phyloP scores from a whole-genome alignment of 768 basidiomycete genomes.

The Gymnopilus junonius region DNA sequence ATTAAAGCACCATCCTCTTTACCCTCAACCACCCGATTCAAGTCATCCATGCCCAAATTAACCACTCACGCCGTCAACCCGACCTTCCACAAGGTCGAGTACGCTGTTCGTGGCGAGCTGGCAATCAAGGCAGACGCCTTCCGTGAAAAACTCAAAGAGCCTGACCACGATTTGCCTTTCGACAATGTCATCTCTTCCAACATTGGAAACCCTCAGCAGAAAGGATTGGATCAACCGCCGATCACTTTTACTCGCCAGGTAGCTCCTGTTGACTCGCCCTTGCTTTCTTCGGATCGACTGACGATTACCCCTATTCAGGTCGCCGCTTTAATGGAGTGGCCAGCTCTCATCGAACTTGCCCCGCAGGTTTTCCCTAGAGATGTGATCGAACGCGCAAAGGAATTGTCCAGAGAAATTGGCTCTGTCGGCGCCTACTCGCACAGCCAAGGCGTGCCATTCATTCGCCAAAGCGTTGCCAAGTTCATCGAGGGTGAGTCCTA shows the following conservation, averaged over 20 bases:
- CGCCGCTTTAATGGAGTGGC: conserved; percentile 91
- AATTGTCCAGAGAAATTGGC: conserved; percentile 84
- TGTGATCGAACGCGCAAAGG: conserved; percentile 80
- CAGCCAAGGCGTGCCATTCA: conserved; percentile 89
- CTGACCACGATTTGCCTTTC: conserved; percentile 74
- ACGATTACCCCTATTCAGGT: conserved; percentile 52
- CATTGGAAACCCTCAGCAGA: conserved; percentile 98
- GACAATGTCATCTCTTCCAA: conserved; percentile 90
- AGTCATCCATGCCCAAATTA: conserved; percentile 56
- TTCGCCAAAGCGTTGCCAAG: conserved; percentile 85
- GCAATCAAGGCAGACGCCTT: conserved; percentile 92
- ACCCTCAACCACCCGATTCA: conserved; percentile 13
- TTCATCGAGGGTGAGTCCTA: conserved; percentile 78
- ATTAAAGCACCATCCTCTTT: conserved; percentile 14
- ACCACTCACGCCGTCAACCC: conserved; percentile 81
- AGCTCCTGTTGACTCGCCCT: conserved; percentile 20
- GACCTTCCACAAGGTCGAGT: conserved; percentile 84
- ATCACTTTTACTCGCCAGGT: conserved; percentile 94
- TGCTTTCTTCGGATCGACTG: neutral
- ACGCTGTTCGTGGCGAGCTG: conserved; percentile 96
- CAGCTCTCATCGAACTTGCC: conserved; percentile 78
- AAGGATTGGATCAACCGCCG: conserved; percentile 90
- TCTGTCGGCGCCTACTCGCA: conserved; percentile 96
- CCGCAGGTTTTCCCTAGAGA: conserved; percentile 83
- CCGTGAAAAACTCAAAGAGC: conserved; percentile 68